A percentile compares a stretch with the other conserved stretches of the same genome.
Conservation (phyloP, 768 basidiomycete species). For the Podaxis carcinomalis region DNA sequence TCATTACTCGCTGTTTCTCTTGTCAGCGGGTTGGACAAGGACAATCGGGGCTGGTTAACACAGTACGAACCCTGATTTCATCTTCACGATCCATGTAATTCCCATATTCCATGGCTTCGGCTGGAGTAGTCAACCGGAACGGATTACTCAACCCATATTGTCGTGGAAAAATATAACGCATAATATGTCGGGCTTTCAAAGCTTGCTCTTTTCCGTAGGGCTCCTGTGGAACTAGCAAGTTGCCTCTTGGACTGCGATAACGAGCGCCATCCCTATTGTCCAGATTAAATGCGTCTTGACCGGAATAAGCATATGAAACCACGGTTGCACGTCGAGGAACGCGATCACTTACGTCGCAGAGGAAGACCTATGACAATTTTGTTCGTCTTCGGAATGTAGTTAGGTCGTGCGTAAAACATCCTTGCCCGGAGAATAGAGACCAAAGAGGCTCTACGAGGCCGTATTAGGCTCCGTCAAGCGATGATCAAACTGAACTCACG, state of each 20-base stretch:
- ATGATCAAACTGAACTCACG: not conserved
- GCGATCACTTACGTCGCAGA: conserved; percentile 47
- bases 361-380: conserved; percentile 63
- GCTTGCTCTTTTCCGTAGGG: conserved; percentile 44
- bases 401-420: conserved; percentile 67
- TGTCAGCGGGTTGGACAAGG: not conserved
- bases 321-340: not conserved
- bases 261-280: conserved; percentile 25
- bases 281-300: conserved; percentile 55
- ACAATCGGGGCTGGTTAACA: not conserved
- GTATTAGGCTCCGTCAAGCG: not conserved
- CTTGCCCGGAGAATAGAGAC: conserved; percentile 47
- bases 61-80: conserved; percentile 58
- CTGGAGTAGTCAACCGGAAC: conserved; percentile 32
- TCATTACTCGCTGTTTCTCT: conserved; percentile 11
- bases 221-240: conserved; percentile 19
- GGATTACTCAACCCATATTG: conserved; percentile 67
- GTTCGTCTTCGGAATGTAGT: conserved; percentile 42
- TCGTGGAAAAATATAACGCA: conserved; percentile 83
- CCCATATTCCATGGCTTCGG: conserved; percentile 30
- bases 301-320: conserved; percentile 8
- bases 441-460: conserved; percentile 43
- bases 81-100: conserved; percentile 59
- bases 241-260: not conserved
- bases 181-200: conserved; percentile 54